Evolutionary conservation across 2,329 filamentous ascomycete genomes (phyloP), one percentile per base, ranked within the genome.

Genomic region (Stemphylium vesicarium): DNA sequence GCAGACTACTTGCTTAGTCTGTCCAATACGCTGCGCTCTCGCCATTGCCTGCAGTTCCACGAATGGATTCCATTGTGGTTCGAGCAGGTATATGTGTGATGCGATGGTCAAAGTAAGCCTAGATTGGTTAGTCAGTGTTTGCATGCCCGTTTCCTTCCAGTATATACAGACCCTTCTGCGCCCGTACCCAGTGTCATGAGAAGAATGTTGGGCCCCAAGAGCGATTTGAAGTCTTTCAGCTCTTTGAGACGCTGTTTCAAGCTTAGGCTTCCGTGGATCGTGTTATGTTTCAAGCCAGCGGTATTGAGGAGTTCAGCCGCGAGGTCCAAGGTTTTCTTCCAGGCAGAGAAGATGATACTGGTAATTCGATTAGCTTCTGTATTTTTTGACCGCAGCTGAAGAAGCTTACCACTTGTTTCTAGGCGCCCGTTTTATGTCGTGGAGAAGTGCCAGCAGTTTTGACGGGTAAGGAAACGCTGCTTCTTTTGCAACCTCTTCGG

Each of bases 311-410:
- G 59, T 26, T 54, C 47, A 31, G 62, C 65, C 12, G 72, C 50
- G 39, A 74, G 41, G 44, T 71, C 64, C 2, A 76, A 58, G 38
- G 68, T 74, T 20, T 68, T 71, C 10, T 65, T 75, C 74, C 73
- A 77, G 20, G 55, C 70, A 15, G 71, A 74, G 53, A 76, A 76
- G 12, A 76, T 57, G 44, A 76, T 65, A 43, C 73, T 76, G 22
- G 35, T 36, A 26, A 15, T 44, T 40, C 22, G 8, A n/a, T 50
- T 31, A 50, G 41, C 29, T 22, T 40, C 32, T 22, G 20, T 39
- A 38, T 36, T 10, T 38, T 26, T n/a, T n/a, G 38, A 16, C 12
- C 10, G 12, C 13, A n/a, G 18, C 20, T 22, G 8, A 16, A 12
- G 32, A 11, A 26, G n/a, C 4, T 8, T 36, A 68, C 66, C 63